Evolutionary conservation across 371 early-diverging fungal species (phyloP), one percentile per base, ranked within the genome.

Genomic region (Mucor racemosus): DNA sequence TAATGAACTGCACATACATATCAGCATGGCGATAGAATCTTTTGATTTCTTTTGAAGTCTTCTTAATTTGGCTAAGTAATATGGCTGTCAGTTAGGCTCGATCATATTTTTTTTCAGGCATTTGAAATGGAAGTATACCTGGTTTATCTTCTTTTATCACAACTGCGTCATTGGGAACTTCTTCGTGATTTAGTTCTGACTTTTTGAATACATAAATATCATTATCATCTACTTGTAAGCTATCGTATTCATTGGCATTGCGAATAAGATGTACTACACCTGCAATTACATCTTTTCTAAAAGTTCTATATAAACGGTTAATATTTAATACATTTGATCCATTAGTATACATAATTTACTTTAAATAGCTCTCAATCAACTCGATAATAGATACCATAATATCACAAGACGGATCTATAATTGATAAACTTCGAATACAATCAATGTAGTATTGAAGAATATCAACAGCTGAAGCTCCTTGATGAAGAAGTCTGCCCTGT

Each of bases 401-500:
- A 9, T 61, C 67, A 59, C 78, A 80, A 8, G 74, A 65, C 4
- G 77, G 78, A 62, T 81, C 79, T 41, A 76, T 67, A 7, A 72
- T 53, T 13, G 69, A 53, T 5, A 81, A 53, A 34, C 71, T 77
- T 17, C 61, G 73, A 9, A 79, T 72, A 54, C 79, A 81, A n/a
- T 59, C 62, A 1, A 69, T 67, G 38, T 74, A 74, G 33, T 77
- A 76, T 7, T 77, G 71, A 1, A 81, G 39, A 15, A 81, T 77
- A 50, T 72, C 73, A 7, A 62, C 56, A 9, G 77, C 67, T 33
- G 73, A 74, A 7, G 75, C 77, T 9, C 82, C 77, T 42, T 62
- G 71, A 19, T 79, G 75, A n/a, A 81, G 62, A 26, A 81, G 59
- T 46, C 82, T 61, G 1, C n/a, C 58, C 15, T 71, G 26, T 15